Conservation (phyloP, 441 rosid species). For the Populus hybrid region DNA sequence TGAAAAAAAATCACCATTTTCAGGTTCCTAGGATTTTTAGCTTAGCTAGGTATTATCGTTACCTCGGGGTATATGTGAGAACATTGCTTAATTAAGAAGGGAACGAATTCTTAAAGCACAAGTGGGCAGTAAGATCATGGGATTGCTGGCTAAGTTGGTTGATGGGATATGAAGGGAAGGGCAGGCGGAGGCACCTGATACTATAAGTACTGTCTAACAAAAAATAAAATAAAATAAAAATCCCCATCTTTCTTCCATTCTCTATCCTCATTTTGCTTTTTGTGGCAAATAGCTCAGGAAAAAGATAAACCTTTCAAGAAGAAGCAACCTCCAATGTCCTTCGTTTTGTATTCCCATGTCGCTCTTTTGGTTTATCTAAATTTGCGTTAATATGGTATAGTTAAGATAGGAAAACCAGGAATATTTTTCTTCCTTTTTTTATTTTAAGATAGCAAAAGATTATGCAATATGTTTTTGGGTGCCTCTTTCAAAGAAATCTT, state of each 20-base stretch:
- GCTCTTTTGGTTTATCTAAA: background rate
- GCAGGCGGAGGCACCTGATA: slow-evolving; percentile 39
- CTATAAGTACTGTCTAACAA: slow-evolving; percentile 21
- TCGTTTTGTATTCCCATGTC: background rate
- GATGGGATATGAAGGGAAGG: slow-evolving; percentile 27
- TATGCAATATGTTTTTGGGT: slow-evolving; percentile 15
- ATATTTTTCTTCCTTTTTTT: slow-evolving; percentile 7
- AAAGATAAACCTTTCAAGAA: slow-evolving; percentile 7
- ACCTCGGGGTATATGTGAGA: too few species aligned
- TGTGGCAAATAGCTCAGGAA: slow-evolving; percentile 21
- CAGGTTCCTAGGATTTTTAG: too few species aligned
- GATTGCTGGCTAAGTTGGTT: slow-evolving; percentile 24
- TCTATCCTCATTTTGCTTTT: slow-evolving; percentile 22
- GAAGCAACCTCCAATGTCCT: slow-evolving; percentile 19
- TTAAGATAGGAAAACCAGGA: slow-evolving; percentile 21
- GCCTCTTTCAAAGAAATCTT: slow-evolving; percentile 16
- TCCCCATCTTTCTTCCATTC: slow-evolving; percentile 11
- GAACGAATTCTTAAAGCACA: slow-evolving; percentile 6
- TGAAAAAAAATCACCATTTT: too few species aligned
- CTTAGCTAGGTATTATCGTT: too few species aligned
- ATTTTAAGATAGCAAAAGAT: slow-evolving; percentile 29
- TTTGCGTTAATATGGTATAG: background rate
- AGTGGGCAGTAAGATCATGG: slow-evolving; percentile 11
- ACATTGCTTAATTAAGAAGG: slow-evolving; percentile 2
- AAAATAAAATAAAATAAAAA: background rate